Evolutionary conservation across 345 rosid species (phyloP).

Genomic region (Punica granatum): DNA sequence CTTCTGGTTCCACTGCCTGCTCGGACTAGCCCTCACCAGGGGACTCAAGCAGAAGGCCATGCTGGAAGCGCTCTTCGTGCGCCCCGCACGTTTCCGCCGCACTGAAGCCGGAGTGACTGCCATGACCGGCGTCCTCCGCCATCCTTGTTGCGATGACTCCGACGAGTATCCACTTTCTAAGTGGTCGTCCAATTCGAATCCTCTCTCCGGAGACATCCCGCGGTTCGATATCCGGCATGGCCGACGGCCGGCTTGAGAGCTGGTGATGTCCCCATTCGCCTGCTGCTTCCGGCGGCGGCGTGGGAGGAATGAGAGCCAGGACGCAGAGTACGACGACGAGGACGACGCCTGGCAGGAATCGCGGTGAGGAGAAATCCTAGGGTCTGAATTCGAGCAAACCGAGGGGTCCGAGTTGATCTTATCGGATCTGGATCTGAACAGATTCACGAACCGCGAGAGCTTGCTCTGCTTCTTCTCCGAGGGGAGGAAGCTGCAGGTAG

Average conservation of each 20-base stretch:
- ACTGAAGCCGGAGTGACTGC: conserved; percentile 2
- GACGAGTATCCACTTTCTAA: conserved; percentile 25
- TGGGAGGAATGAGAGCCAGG: conserved; percentile 54
- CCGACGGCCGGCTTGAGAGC: conserved; percentile 13
- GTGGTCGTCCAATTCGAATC: conserved; percentile 24
- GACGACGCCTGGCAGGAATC: neutral
- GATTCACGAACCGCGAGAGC: conserved; percentile 41
- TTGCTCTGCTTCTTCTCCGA: conserved; percentile 25
- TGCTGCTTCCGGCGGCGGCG: conserved; percentile 21
- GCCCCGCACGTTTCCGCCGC: conserved; percentile 3
- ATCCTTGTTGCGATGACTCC: conserved; percentile 21
- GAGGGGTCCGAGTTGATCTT: conserved; percentile 30
- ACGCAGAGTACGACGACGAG: conserved; percentile 29
- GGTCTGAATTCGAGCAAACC: conserved; percentile 16
- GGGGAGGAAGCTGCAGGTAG: conserved; percentile 7
- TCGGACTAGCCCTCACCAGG: conserved; percentile 8
- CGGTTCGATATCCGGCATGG: conserved; percentile 24
- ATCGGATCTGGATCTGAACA: conserved; percentile 73
- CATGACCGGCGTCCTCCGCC: conserved; percentile 30
- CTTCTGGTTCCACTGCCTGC: conserved; percentile 26
- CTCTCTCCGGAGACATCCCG: conserved; percentile 75
- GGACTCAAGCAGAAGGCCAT: conserved; percentile 11
- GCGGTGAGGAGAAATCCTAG: conserved; percentile 3
- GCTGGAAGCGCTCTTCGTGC: conserved; percentile 1
- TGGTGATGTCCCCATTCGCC: conserved; percentile 30